A percentile compares a stretch with the other conserved stretches of the same genome.
Conservation (phyloP, 495 filamentous ascomycete genomes). For the Chaetomidium leptoderma region DNA sequence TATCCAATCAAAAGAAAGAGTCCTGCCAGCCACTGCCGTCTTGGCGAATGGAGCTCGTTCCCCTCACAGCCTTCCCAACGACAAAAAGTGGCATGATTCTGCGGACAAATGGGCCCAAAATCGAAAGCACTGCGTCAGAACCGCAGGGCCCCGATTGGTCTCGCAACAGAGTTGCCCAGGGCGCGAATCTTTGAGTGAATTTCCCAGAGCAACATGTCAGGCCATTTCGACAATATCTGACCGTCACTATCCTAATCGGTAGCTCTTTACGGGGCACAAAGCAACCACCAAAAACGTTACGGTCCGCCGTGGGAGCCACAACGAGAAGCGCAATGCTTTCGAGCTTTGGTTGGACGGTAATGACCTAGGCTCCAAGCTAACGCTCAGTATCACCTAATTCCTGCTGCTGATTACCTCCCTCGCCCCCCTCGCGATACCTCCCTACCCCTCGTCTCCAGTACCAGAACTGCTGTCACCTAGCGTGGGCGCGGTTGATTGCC, state of each 20-base stretch:
- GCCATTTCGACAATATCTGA: conserved; percentile 27
- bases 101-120: conserved; percentile 32
- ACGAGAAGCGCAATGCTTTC: no score
- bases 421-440: no score
- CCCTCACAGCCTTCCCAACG: conserved; percentile 23
- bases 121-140: conserved; percentile 29
- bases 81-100: conserved; percentile 38
- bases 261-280: no score
- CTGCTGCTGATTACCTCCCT: no score
- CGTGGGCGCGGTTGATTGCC: neutral
- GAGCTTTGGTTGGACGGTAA: no score
- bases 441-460: no score
- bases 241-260: conserved; percentile 18
- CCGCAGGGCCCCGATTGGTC: conserved; percentile 28
- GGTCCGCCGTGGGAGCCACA: no score
- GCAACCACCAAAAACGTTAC: no score
- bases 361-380: no score
- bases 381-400: no score
- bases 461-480: neutral
- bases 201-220: conserved; percentile 25
- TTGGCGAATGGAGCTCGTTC: conserved; percentile 25
- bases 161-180: conserved; percentile 10
- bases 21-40: conserved; percentile 31
- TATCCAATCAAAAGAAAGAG: conserved; percentile 23
- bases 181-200: conserved; percentile 11